These are phyloP conservation scores for Solanum clarkiae DNA, from an alignment of 257 asterid genomes.

Conservation along the genomic window DNA sequence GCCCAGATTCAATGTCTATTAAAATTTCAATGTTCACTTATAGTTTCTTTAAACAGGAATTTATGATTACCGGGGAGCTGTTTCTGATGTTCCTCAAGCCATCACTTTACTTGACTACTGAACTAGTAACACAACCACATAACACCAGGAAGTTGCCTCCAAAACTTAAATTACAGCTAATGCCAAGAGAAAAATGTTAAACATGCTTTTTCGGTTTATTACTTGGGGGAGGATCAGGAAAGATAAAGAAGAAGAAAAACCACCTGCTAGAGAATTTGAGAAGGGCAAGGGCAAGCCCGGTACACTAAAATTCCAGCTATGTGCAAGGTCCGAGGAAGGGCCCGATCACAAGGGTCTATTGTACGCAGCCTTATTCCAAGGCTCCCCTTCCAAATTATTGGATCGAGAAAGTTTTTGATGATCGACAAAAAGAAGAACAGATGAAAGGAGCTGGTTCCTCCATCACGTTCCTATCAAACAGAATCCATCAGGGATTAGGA, in stretches of 20 bases:
- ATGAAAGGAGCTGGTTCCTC: background rate
- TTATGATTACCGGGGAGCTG: background rate
- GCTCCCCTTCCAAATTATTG: too few relatives aligned
- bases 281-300: background rate
- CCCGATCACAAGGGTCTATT: too few relatives aligned
- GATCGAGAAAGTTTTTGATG: background rate
- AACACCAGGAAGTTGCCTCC: background rate
- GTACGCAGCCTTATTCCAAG: too few relatives aligned
- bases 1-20: background rate
- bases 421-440: background rate
- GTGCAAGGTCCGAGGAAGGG: too few relatives aligned
- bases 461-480: too few relatives aligned
- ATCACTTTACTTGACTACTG: background rate
- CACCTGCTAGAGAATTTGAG: background rate
- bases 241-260: background rate
- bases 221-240: background rate
- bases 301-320: too few relatives aligned
- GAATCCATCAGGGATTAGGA: background rate
- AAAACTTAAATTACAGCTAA: background rate
- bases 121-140: background rate
- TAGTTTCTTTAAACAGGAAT: background rate
- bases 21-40: background rate
- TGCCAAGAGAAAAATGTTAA: background rate
- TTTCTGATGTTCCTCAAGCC: background rate
- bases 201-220: background rate